Evolutionary conservation across 768 basidiomycete species (phyloP).

Genomic region (Tephrocybe sp.): DNA sequence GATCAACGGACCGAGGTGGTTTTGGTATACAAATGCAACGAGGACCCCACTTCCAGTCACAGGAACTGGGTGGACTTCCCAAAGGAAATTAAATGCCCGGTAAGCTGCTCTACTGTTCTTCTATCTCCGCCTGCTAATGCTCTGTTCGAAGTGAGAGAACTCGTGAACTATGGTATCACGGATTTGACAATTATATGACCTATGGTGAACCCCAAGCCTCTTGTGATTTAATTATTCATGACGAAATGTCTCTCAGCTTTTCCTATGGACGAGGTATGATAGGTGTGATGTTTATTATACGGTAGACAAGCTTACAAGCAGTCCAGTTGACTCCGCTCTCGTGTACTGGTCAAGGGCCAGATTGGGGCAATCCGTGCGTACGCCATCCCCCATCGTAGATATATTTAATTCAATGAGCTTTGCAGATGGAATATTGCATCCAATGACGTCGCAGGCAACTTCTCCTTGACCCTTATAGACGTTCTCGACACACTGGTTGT

Average conservation of each 20-base stretch:
- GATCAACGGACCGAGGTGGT: constrained; percentile 33
- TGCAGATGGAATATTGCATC: constrained; percentile 57
- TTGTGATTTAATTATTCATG: neutral
- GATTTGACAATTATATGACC: constrained; percentile 86
- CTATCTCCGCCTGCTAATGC: neutral
- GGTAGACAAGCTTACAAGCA: constrained; percentile 5
- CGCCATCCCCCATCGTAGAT: neutral
- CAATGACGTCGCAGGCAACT: constrained; percentile 96
- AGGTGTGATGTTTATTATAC: neutral
- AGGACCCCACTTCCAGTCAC: constrained; percentile 32
- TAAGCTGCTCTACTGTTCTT: constrained; percentile 26
- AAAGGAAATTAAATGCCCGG: constrained; percentile 59
- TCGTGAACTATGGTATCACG: constrained; percentile 86
- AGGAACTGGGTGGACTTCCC: constrained; percentile 50
- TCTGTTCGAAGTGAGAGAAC: constrained; percentile 55
- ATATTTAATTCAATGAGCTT: neutral
- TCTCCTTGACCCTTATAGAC: constrained; percentile 80
- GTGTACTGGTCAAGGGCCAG: constrained; percentile 85
- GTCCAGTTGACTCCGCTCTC: constrained; percentile 82
- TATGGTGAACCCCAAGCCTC: constrained; percentile 49
- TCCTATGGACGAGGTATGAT: constrained; percentile 75
- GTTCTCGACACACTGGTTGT: constrained; percentile 89
- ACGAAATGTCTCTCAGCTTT: constrained; percentile 54
- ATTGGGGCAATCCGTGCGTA: constrained; percentile 79
- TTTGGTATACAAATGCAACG: constrained; percentile 31